Percentiles rank a stretch among this genome's conserved stretches.
phyloP scores from a whole-genome alignment of 2,329 filamentous ascomycete species.

The Calonectria crousiana region DNA sequence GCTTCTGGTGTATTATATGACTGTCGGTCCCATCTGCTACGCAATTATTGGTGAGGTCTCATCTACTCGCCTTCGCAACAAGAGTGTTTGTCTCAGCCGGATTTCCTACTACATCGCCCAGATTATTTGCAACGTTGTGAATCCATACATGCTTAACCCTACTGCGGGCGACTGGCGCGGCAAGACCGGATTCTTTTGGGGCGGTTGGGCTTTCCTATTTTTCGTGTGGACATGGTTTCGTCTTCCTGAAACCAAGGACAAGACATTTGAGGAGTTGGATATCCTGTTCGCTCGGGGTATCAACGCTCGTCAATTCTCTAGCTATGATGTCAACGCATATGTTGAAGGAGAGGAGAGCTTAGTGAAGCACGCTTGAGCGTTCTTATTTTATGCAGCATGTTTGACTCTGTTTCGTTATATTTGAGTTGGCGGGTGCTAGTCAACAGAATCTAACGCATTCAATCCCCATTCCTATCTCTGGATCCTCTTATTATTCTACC shows the following conservation, averaged over 20 bases:
- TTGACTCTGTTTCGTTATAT: too few species aligned
- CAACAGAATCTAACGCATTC: too few species aligned
- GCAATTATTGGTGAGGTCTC: conserved; percentile 50
- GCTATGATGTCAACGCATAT: too few species aligned
- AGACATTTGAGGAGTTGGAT: conserved; percentile 47
- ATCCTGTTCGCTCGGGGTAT: conserved; percentile 38
- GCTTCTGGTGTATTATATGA: conserved; percentile 46
- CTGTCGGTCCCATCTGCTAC: conserved; percentile 51
- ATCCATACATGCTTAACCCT: conserved; percentile 44
- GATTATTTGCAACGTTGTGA: conserved; percentile 39
- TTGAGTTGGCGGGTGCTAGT: too few species aligned
- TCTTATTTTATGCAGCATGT: too few species aligned
- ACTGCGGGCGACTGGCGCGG: conserved; percentile 53
- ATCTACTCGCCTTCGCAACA: conserved; percentile 49
- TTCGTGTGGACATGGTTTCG: conserved; percentile 36
- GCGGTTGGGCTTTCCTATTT: conserved; percentile 49
- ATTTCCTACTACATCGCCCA: conserved; percentile 36
- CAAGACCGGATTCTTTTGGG: conserved; percentile 53
- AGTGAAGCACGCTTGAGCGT: too few species aligned
- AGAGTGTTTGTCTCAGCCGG: conserved; percentile 48
- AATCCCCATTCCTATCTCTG: too few species aligned
- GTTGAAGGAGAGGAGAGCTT: too few species aligned
- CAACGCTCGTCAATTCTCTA: too few species aligned
- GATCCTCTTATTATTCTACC: too few species aligned
- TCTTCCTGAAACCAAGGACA: conserved; percentile 44